Percentiles rank a stretch among this genome's conserved stretches.
phyloP scores from a whole-genome alignment of 2,329 filamentous ascomycete species.

The Decorospora gaudefroyi region DNA sequence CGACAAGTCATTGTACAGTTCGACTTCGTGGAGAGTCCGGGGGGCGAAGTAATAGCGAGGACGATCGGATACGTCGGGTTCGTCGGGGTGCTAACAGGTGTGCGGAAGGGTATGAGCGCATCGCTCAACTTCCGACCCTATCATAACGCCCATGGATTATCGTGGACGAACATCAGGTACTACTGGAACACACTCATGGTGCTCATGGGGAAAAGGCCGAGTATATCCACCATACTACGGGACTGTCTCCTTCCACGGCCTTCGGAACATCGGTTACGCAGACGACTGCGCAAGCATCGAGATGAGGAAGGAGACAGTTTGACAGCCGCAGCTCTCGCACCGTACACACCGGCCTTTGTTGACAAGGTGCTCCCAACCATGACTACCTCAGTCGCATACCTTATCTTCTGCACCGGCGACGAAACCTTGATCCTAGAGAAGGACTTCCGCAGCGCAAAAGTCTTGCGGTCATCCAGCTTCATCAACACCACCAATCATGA shows the following conservation, averaged over 20 bases:
- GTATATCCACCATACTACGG: slow-evolving; percentile 59
- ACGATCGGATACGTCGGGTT: slow-evolving; percentile 59
- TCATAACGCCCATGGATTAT: slow-evolving; percentile 50
- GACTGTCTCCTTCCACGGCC: slow-evolving; percentile 46
- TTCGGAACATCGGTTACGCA: background rate
- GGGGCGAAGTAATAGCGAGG: slow-evolving; percentile 51
- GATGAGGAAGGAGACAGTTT: background rate
- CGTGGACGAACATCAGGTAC: slow-evolving; percentile 47
- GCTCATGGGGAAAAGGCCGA: slow-evolving; percentile 58
- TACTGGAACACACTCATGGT: slow-evolving; percentile 58
- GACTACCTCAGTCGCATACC: slow-evolving; percentile 60
- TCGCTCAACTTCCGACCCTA: slow-evolving; percentile 58
- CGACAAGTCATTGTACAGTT: slow-evolving; percentile 49
- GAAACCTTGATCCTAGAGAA: slow-evolving; percentile 60
- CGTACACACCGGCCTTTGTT: slow-evolving; percentile 33
- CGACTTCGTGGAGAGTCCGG: slow-evolving; percentile 44
- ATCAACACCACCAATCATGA: slow-evolving; percentile 64
- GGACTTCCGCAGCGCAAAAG: slow-evolving; percentile 54
- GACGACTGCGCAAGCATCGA: background rate
- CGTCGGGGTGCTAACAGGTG: slow-evolving; percentile 58
- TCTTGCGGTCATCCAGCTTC: slow-evolving; percentile 56
- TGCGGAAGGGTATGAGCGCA: slow-evolving; percentile 53
- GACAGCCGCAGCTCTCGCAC: background rate
- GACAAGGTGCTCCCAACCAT: slow-evolving; percentile 42
- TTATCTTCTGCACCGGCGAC: slow-evolving; percentile 59